phyloP scores from a whole-genome alignment of 2,329 filamentous ascomycete genomes.

The Stemphylium vesicarium region DNA sequence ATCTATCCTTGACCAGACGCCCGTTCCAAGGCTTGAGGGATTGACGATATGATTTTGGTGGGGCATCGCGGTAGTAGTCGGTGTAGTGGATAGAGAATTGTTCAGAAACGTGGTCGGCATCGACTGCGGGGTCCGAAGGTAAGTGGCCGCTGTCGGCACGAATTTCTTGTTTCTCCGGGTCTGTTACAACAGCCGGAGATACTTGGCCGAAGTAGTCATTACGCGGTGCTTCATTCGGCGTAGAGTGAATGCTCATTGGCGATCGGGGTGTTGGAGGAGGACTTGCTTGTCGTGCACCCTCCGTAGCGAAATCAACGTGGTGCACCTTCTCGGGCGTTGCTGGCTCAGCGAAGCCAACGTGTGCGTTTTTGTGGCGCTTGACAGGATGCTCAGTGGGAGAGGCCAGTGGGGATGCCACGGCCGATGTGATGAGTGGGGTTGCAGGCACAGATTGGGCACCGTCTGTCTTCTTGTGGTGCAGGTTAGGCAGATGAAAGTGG shows the following conservation, averaged over 20 bases:
- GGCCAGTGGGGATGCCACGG: conserved; percentile 4
- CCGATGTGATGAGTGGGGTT: conserved; percentile 4
- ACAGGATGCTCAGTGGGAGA: conserved; percentile 10
- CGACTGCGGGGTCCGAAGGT: conserved; percentile 12
- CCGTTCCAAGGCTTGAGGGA: conserved; percentile 81
- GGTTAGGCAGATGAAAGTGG: conserved; percentile 32
- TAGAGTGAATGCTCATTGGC: conserved; percentile 52
- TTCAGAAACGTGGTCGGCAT: conserved; percentile 33
- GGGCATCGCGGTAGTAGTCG: conserved; percentile 68
- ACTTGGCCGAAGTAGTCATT: conserved; percentile 24
- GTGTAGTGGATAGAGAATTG: conserved; percentile 65
- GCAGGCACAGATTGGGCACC: conserved; percentile 5
- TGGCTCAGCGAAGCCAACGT: conserved; percentile 62
- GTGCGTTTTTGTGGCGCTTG: conserved; percentile 20
- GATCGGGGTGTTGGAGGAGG: conserved; percentile 18
- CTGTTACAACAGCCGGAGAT: conserved; percentile 1
- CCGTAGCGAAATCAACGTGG: conserved; percentile 54
- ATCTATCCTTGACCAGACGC: conserved; percentile 73
- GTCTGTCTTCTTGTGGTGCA: conserved; percentile 28
- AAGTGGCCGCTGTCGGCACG: conserved; percentile 14
- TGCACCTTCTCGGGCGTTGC: conserved; percentile 8
- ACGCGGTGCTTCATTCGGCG: conserved; percentile 35
- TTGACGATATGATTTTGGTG: conserved; percentile 73
- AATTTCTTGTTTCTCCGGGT: conserved; percentile 31
- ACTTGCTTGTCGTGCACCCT: conserved; percentile 13